Evolutionary conservation across 345 rosid genomes (phyloP), one percentile per base, ranked within the genome.

Genomic region (Citrus reticulata): DNA sequence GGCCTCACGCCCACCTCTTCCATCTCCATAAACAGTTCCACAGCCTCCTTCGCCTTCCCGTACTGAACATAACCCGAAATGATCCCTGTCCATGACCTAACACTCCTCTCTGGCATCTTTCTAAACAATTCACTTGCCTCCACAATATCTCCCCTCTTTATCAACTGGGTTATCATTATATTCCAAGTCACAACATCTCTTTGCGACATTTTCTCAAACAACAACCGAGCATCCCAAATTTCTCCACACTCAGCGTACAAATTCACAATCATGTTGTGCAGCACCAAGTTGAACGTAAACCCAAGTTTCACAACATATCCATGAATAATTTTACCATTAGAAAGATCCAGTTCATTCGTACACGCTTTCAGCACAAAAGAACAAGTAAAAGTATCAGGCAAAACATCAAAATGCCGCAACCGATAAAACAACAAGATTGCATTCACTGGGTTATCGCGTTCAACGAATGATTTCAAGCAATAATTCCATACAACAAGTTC

Each of bases 141-240:
- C 57, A 49, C 59, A 20, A 82, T 46, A 66, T 82, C 83, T 37
- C 83, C 78, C 66, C 57, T 77, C 69, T 75, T 85, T 34, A 82
- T 29, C 79, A 82, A 70, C 75, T 75, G 80, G 66, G 79, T 75
- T 25, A 85, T 55, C 83, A 80, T 22, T 24, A 72, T 81, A 78
- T 85, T 85, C 86, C 86, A 83, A 17, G 83, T 80, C 27, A 85
- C 85, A 58, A 78, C 84, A 72, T 85, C 88, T 39, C 84, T 58
- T 11, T 75, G 75, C 14, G 81, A 77, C 87, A 86, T 86, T 82
- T 78, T 82, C 65, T 82, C 89, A 42, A 86, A 86, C 81, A 86
- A n/a, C 58, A 86, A 72, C 71, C 67, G 35, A 35, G 89, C 83
- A 61, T 54, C 70, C 27, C 39, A 74, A 58, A 80, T 81, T 34